These are phyloP conservation scores for Colletotrichum phormii DNA, from an alignment of 2,329 filamentous ascomycete species.

Conservation along the genomic window DNA sequence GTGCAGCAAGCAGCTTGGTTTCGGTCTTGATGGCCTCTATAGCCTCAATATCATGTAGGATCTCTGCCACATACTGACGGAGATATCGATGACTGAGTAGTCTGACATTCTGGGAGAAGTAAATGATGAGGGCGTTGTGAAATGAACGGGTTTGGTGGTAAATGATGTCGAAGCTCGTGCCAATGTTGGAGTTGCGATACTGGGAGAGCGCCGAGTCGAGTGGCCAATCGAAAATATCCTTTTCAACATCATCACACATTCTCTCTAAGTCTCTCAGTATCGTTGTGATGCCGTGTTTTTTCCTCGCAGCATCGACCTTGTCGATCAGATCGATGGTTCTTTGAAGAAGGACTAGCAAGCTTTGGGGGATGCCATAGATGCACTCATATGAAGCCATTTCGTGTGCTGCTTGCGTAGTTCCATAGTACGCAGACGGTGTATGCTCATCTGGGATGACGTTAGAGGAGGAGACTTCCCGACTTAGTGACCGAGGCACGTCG, in stretches of 20 bases:
- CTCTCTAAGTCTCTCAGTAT: not conserved
- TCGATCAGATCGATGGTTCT: conserved; percentile 26
- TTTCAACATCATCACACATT: conserved; percentile 24
- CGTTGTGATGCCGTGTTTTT: not conserved
- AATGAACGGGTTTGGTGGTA: conserved; percentile 37
- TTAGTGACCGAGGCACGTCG: no score
- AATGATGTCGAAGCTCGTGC: conserved; percentile 30
- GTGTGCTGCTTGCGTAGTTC: no score
- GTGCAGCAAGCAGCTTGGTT: conserved; percentile 38
- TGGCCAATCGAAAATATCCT: conserved; percentile 34
- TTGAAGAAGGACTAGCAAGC: conserved; percentile 27
- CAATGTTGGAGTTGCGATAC: not conserved
- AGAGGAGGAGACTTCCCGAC: not conserved
- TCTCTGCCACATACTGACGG: conserved; percentile 35
- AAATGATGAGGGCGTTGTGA: conserved; percentile 43
- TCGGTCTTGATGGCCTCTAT: conserved; percentile 40
- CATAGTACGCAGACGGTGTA: not conserved
- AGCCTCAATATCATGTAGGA: conserved; percentile 39
- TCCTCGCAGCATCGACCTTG: not conserved
- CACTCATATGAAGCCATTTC: conserved; percentile 33
- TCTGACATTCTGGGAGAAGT: conserved; percentile 40
- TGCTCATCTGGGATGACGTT: no score
- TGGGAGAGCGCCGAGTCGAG: not conserved
- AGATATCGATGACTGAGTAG: conserved; percentile 38
- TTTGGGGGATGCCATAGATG: conserved; percentile 38